Evolutionary conservation across 1,284 basidiomycete species (phyloP).

Genomic region (Puccinia triticina): DNA sequence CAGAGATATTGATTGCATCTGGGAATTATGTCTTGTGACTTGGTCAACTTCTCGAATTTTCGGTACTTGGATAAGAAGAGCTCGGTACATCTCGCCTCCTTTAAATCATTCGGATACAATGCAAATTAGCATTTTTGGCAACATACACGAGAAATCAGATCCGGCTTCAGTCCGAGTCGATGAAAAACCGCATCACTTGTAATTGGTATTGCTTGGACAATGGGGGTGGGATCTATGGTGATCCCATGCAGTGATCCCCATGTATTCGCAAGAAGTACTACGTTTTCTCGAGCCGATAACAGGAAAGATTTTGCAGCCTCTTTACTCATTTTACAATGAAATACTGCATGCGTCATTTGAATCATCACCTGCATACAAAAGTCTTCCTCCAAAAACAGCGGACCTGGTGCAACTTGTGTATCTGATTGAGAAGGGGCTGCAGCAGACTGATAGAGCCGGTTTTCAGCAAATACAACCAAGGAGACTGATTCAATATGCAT

Average conservation of each 20-base stretch:
- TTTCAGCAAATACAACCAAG: neutral
- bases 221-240: neutral
- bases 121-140: slow-evolving; percentile 29
- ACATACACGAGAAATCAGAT: neutral
- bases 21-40: neutral
- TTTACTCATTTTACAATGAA: neutral
- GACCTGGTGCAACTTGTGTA: neutral
- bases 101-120: neutral
- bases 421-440: neutral
- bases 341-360: neutral
- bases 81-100: neutral
- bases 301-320: neutral
- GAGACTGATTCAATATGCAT: neutral
- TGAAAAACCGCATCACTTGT: neutral
- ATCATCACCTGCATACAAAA: no score
- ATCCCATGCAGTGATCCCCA: neutral
- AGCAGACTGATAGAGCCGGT: neutral
- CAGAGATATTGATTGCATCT: neutral
- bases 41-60: neutral
- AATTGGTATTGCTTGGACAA: neutral
- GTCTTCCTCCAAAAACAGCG: neutral
- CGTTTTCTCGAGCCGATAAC: neutral
- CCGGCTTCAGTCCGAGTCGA: neutral
- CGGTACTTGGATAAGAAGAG: neutral
- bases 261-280: neutral